These are phyloP conservation scores for Blastomyces percursus DNA, from an alignment of 2,329 filamentous ascomycete species.

Conservation along the genomic window DNA sequence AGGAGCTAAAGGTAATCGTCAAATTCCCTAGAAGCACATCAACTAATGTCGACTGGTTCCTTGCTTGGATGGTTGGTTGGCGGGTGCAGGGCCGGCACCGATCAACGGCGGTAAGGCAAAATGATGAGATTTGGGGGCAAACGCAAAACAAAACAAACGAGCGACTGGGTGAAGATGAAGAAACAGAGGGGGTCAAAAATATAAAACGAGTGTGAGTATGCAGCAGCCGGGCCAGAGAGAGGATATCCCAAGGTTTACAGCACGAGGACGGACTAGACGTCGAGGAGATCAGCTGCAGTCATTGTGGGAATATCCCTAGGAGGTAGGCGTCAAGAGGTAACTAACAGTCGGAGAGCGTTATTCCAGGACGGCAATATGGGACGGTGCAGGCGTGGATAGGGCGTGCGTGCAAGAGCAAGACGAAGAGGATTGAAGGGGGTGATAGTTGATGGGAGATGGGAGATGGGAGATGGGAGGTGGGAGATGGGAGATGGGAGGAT, in stretches of 20 bases:
- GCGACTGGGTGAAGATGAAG: background rate
- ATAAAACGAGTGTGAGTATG: background rate
- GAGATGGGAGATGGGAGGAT: no score
- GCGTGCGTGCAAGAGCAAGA: background rate
- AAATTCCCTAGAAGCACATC: background rate
- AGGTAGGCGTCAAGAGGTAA: no score
- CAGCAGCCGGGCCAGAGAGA: background rate
- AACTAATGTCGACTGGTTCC: background rate
- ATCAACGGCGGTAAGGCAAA: constrained; percentile 7
- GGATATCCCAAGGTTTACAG: background rate
- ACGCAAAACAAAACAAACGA: constrained; percentile 3
- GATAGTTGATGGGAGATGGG: background rate
- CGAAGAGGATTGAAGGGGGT: background rate
- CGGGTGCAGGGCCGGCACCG: constrained; percentile 9
- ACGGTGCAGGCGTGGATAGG: background rate
- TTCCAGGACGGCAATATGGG: background rate
- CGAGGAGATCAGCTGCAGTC: background rate
- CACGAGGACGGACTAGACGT: background rate
- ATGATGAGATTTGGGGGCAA: constrained; percentile 2
- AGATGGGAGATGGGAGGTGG: no score
- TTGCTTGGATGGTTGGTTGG: constrained; percentile 8
- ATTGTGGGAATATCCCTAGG: no score
- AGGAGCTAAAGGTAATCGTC: background rate
- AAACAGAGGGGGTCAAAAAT: background rate
- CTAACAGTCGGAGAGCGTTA: background rate